phyloP scores from a whole-genome alignment of 1,139 yeast genomes.

The Suzukiozyma palmioleophila region DNA sequence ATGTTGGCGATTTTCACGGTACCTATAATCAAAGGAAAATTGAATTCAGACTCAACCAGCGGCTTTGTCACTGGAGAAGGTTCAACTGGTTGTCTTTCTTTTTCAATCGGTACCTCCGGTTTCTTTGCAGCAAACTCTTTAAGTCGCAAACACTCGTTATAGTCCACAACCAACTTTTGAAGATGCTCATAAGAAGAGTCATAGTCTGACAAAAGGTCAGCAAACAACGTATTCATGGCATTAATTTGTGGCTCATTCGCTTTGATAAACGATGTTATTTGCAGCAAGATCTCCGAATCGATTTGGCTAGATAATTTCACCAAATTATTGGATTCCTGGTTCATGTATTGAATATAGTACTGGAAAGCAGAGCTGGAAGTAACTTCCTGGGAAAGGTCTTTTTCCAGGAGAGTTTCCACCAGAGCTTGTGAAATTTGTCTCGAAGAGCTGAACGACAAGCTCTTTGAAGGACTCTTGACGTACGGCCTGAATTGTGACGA shows the following conservation, averaged over 20 bases:
- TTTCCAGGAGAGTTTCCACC: background rate
- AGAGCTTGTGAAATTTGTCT: conserved; percentile 1
- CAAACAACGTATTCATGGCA: conserved; percentile 20
- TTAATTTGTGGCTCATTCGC: conserved; percentile 34
- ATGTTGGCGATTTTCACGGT: conserved; percentile 17
- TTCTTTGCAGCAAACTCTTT: conserved; percentile 24
- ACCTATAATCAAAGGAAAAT: conserved; percentile 35
- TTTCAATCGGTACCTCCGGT: conserved; percentile 7
- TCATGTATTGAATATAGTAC: conserved; percentile 14
- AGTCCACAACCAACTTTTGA: conserved; percentile 27
- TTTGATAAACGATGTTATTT: conserved; percentile 34
- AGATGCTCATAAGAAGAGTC: conserved; percentile 20
- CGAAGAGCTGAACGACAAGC: background rate
- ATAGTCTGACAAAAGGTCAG: conserved; percentile 25
- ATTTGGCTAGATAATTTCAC: conserved; percentile 30
- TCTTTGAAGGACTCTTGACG: background rate
- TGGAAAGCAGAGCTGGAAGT: conserved; percentile 12
- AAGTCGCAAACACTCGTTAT: conserved; percentile 27
- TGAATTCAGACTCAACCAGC: conserved; percentile 5
- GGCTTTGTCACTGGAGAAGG: background rate
- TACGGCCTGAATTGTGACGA: conserved; percentile 20
- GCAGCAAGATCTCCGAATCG: conserved; percentile 34
- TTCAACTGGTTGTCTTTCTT: conserved; percentile 1
- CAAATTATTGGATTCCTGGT: conserved; percentile 22
- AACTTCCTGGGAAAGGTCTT: conserved; percentile 1